These are phyloP conservation scores for Verticillium isaacii DNA, from an alignment of 2,329 filamentous ascomycete species.

Conservation along the genomic window DNA sequence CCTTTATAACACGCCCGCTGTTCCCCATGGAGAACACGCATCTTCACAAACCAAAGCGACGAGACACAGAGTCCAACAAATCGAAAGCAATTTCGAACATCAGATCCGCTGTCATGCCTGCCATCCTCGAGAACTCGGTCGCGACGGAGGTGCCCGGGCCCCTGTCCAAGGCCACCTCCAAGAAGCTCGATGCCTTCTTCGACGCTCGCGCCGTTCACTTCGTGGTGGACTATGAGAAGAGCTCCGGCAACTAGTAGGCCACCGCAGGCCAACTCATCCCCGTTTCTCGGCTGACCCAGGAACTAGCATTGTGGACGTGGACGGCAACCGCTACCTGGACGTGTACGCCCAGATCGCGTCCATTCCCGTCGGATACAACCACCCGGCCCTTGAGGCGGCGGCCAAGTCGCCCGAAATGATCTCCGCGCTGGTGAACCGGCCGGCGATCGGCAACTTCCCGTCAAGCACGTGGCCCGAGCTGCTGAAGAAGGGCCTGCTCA, in stretches of 20 bases:
- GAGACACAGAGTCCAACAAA: not conserved
- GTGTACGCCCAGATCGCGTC: conserved; percentile 78
- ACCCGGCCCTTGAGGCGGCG: conserved; percentile 60
- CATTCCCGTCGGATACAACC: conserved; percentile 81
- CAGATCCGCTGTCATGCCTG: conserved; percentile 20
- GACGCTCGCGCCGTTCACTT: conserved; percentile 49
- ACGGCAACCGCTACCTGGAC: conserved; percentile 45
- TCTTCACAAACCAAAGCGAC: not conserved
- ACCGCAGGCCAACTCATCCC: not conserved
- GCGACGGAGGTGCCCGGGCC: conserved; percentile 34
- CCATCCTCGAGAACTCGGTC: conserved; percentile 26
- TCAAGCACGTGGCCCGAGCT: conserved; percentile 70
- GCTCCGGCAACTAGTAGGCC: conserved; percentile 42
- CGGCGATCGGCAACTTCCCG: conserved; percentile 77
- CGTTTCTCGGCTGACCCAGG: not conserved
- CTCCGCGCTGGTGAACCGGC: conserved; percentile 70
- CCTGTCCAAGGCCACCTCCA: conserved; percentile 29
- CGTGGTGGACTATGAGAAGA: conserved; percentile 48
- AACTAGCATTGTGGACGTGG: conserved; percentile 38
- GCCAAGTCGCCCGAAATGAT: conserved; percentile 68
- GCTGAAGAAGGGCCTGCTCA: conserved; percentile 65
- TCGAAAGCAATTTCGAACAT: too few species aligned
- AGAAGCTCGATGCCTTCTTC: conserved; percentile 42
- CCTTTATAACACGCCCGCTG: not conserved
- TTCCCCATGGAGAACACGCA: not conserved